These are phyloP conservation scores for Trametes cinnabarina DNA, from an alignment of 768 basidiomycete genomes.

Conservation along the genomic window DNA sequence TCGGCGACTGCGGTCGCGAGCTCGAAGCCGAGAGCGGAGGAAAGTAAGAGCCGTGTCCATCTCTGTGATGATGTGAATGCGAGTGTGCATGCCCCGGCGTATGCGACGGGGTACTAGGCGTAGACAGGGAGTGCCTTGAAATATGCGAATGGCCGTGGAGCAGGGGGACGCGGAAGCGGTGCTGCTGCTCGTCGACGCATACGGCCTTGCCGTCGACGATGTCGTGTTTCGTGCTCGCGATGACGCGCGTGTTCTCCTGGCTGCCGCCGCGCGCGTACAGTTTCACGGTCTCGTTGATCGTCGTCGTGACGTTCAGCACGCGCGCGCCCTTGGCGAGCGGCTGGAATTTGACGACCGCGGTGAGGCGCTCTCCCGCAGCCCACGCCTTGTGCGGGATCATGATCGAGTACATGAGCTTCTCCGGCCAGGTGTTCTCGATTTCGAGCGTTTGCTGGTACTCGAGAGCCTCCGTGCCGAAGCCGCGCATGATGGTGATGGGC, in stretches of 20 bases:
- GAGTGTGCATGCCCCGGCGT: constrained; percentile 6
- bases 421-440: constrained; percentile 96
- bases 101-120: constrained; percentile 15
- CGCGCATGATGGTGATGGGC: constrained; percentile 67
- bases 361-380: constrained; percentile 84
- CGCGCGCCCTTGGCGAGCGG: constrained; percentile 83
- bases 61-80: neutral
- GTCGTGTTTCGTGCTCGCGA: constrained; percentile 66
- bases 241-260: constrained; percentile 60
- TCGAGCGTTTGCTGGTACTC: constrained; percentile 97
- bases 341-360: constrained; percentile 81
- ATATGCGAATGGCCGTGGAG: constrained; percentile 18
- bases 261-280: constrained; percentile 49
- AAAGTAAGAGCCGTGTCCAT: constrained; percentile 17
- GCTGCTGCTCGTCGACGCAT: constrained; percentile 29
- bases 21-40: constrained; percentile 7
- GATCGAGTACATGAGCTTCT: constrained; percentile 93
- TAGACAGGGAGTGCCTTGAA: constrained; percentile 1
- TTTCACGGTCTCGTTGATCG: constrained; percentile 74
- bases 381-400: constrained; percentile 95
- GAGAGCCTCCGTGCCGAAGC: constrained; percentile 76
- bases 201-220: constrained; percentile 57
- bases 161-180: constrained; percentile 28
- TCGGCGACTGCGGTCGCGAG: constrained; percentile 16
- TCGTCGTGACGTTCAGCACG: constrained; percentile 63